Conservation (phyloP, 108 stramenopile genomes). For the Asterionellopsis glacialis region DNA sequence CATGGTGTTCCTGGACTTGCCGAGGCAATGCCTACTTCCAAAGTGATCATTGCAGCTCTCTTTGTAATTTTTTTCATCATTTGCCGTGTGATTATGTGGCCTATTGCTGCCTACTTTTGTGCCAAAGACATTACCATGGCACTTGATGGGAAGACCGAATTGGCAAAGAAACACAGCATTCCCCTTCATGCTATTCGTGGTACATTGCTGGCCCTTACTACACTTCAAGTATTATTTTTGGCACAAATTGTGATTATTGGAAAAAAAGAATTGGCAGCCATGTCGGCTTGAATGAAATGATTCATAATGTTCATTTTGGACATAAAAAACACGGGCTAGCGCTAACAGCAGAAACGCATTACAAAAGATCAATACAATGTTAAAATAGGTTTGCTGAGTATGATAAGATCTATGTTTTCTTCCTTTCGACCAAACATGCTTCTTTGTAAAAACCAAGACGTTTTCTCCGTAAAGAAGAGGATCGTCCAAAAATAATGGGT, state of each 20-base stretch:
- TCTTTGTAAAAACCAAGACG: no score
- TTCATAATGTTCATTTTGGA: no score
- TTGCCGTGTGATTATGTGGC: conserved; percentile 74
- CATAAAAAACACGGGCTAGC: no score
- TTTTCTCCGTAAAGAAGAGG: no score
- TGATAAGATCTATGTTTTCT: no score
- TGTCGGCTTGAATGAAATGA: not conserved
- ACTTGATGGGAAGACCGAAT: conserved; percentile 31
- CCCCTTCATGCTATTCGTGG: conserved; percentile 48
- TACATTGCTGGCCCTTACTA: conserved; percentile 40
- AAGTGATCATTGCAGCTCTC: conserved; percentile 46
- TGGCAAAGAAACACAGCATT: conserved; percentile 31
- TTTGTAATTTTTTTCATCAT: conserved; percentile 76
- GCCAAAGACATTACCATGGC: conserved; percentile 46
- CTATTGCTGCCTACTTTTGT: conserved; percentile 62
- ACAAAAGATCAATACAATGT: no score
- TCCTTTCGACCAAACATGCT: no score
- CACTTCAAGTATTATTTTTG: conserved; percentile 73
- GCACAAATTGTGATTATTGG: conserved; percentile 61
- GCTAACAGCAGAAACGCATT: no score
- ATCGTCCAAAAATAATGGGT: no score
- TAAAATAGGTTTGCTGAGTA: no score
- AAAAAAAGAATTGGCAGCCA: conserved; percentile 44
- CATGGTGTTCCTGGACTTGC: conserved; percentile 73
- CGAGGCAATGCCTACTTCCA: conserved; percentile 64